Percentiles rank a stretch among this genome's conserved stretches.
Conservation (phyloP, 2,329 filamentous ascomycete species). For the Aspergillus uvarum region DNA sequence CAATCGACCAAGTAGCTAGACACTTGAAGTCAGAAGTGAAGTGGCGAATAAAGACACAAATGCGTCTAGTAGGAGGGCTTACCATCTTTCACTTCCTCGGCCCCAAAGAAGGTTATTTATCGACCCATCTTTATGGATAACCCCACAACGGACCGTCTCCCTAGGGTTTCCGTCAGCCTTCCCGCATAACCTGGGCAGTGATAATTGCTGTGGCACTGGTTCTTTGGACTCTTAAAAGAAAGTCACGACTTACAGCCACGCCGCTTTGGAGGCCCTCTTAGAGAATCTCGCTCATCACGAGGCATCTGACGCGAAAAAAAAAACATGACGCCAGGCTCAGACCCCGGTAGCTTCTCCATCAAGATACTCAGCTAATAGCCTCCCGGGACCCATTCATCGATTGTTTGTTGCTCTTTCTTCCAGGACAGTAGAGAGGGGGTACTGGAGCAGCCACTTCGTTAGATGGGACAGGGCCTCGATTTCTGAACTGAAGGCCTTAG, state of each 20-base stretch:
- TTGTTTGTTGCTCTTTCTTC: not conserved
- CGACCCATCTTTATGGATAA: not conserved
- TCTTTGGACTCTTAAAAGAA: not conserved
- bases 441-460: not conserved
- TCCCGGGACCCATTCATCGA: slow-evolving; percentile 1
- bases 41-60: not conserved
- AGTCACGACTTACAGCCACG: slow-evolving; percentile 1
- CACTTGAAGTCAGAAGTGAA: not conserved
- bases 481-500: not conserved
- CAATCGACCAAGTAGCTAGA: not conserved
- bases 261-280: not conserved
- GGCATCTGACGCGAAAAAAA: not conserved
- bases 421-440: not conserved
- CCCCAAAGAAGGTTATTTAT: slow-evolving; percentile 4
- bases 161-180: not conserved
- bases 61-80: not conserved
- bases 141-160: not conserved
- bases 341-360: slow-evolving; percentile 6
- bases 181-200: too few species aligned
- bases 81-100: slow-evolving; percentile 1
- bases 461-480: slow-evolving; percentile 1
- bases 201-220: too few species aligned
- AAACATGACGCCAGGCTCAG: not conserved
- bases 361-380: not conserved
- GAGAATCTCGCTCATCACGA: not conserved